Conservation (phyloP, 2,329 filamentous ascomycete genomes). For the Neofusicoccum sp. region DNA sequence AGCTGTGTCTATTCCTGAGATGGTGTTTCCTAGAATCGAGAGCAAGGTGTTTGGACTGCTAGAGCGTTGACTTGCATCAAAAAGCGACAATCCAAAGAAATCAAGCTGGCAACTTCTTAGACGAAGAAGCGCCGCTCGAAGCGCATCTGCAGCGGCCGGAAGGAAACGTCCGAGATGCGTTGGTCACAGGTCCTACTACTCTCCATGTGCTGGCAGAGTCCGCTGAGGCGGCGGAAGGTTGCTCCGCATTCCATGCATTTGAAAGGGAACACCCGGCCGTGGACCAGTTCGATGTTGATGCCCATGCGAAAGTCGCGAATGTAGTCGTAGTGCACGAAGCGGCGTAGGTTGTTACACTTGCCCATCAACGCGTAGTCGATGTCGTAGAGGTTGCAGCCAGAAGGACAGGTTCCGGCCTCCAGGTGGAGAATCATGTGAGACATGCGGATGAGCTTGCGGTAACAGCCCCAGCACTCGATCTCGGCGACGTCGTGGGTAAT, state of each 20-base stretch:
- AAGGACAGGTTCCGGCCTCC: constrained; percentile 1
- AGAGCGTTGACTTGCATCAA: no score
- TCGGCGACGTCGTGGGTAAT: background rate
- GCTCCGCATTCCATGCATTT: background rate
- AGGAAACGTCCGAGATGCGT: background rate
- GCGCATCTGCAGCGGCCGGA: background rate
- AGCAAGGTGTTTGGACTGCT: no score
- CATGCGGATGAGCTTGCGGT: background rate
- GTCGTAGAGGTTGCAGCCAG: background rate
- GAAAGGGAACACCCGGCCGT: background rate
- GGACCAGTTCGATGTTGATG: background rate
- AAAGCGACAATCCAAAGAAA: no score
- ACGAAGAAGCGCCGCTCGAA: background rate
- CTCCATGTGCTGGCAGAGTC: constrained; percentile 13
- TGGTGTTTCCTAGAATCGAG: no score
- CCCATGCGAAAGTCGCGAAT: background rate
- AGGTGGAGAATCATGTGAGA: constrained; percentile 10
- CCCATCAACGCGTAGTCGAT: background rate
- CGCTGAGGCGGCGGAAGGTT: background rate
- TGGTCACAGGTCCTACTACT: background rate
- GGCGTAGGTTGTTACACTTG: background rate
- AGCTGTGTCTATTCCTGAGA: no score
- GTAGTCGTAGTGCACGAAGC: background rate
- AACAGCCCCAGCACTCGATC: constrained; percentile 11
- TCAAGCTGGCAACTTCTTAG: background rate